Base-by-base conservation (phyloP, 176 grass and related monocot genomes). In the Paspalum vaginatum region DNA sequence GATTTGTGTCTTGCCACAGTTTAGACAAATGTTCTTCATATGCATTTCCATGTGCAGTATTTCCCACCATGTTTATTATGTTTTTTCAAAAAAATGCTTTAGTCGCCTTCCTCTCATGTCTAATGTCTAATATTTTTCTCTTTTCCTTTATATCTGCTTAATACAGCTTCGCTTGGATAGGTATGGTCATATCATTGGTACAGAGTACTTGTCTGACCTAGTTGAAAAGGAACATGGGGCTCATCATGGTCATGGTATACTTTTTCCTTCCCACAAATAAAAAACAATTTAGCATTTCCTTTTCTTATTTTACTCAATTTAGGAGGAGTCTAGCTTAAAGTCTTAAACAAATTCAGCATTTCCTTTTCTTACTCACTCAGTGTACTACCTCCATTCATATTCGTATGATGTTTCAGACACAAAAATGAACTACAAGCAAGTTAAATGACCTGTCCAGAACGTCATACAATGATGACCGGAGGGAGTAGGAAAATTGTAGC, bases 161-260 rank as follows among this genome's bases (percentile, higher is more conserved):
- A 76, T 95, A 54, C 86, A 99, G 96, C 88, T 99, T 80, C 96
- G 90, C 45, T 81, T 95, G 86, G 84, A 64, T 68, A 95, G 61
- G 62, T 79, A 93, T 74, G 92, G 96, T 11, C 79, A 85, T 68
- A 89, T 95, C 79, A 95, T 88, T 57, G 96, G 88, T 84, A 92
- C 90, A 25, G 92, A 99, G 73, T 99, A 89, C 75, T 84, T 99
- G 66, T 93, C 92, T 63, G 96, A 99, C 81, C 86, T 99, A 50
- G 96, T 99, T 88, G 96, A 99, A 84, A 98, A 98, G 82, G 92
- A 82, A 64, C 83, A 98, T 68, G 82, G 85, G 42, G 62, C 62
- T 74, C 92, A 92, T 77, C 92, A 92, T 56, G 78, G 89, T 37
- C 92, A 98, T 88, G 96, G 96, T 99, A 95, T 85, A 70, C 40